phyloP scores from a whole-genome alignment of 1,284 basidiomycete genomes.

The Cutaneotrichosporon sp. region DNA sequence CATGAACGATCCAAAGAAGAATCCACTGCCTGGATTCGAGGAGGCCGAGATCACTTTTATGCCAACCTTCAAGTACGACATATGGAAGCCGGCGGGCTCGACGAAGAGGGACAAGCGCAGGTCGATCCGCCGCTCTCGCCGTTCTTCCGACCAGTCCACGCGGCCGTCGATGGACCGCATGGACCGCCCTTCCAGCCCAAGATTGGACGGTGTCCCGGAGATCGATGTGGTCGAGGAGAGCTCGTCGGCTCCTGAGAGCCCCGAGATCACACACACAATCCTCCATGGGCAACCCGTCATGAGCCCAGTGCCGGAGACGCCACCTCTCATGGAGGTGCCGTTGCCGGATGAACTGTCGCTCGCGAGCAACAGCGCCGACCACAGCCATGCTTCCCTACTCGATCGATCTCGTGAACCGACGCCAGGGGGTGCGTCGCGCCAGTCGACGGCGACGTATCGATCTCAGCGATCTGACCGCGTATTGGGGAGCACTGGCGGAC shows the following conservation, averaged over 20 bases:
- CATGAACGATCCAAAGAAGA: constrained; percentile 49
- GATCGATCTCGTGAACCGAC: not conserved
- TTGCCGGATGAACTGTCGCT: not conserved
- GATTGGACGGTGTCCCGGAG: constrained; percentile 22
- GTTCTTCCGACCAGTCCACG: constrained; percentile 23
- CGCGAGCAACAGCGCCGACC: not conserved
- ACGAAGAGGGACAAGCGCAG: constrained; percentile 42
- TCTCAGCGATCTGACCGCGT: not conserved
- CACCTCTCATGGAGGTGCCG: not conserved
- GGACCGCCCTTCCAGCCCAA: constrained; percentile 2
- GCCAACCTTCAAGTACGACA: constrained; percentile 58
- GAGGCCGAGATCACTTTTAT: constrained; percentile 56
- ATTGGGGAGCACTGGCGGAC: not conserved
- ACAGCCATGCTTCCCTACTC: not conserved
- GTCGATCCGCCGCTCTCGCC: constrained; percentile 28
- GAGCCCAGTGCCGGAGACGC: not conserved
- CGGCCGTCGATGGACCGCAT: constrained; percentile 14
- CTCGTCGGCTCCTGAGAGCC: constrained; percentile 10
- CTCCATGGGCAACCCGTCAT: not conserved
- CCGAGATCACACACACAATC: not conserved
- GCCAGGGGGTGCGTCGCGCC: not conserved
- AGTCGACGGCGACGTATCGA: constrained; percentile 5
- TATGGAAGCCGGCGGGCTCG: constrained; percentile 54
- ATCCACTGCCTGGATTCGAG: constrained; percentile 54
- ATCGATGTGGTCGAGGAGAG: constrained; percentile 14